Evolutionary conservation across 2,329 filamentous ascomycete species (phyloP).

Genomic region (Cordyceps militaris): DNA sequence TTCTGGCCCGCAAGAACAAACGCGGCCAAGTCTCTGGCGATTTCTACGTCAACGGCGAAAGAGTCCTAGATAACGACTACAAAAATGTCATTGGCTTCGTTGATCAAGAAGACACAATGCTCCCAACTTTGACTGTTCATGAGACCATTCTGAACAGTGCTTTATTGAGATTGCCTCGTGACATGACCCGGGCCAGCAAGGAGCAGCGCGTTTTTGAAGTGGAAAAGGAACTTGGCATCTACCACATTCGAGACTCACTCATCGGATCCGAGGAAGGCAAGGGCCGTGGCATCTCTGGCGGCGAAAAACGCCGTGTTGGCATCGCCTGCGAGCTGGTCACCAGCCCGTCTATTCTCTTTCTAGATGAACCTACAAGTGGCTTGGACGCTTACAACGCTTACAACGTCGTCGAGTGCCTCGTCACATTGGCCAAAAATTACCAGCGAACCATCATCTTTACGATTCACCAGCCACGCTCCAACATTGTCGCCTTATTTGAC

Average conservation of each 20-base stretch:
- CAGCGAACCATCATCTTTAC: slow-evolving; percentile 97
- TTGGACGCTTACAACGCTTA: slow-evolving; percentile 96
- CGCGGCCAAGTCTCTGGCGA: slow-evolving; percentile 70
- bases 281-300: slow-evolving; percentile 91
- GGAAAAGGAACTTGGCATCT: slow-evolving; percentile 90
- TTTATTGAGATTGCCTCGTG: slow-evolving; percentile 78
- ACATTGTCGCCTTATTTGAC: slow-evolving; percentile 96
- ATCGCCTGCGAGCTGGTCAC: slow-evolving; percentile 98
- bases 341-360: slow-evolving; percentile 91
- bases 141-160: slow-evolving; percentile 96
- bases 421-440: slow-evolving; percentile 91
- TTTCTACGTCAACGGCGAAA: slow-evolving; percentile 91
- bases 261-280: slow-evolving; percentile 95
- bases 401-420: slow-evolving; percentile 94
- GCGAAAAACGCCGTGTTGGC: slow-evolving; percentile 90
- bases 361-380: slow-evolving; percentile 95
- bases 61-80: slow-evolving; percentile 76
- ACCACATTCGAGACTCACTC: slow-evolving; percentile 86
- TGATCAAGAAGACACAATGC: slow-evolving; percentile 95
- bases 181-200: slow-evolving; percentile 84
- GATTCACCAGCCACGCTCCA: slow-evolving; percentile 95
- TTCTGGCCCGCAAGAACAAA: slow-evolving; percentile 95
- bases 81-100: slow-evolving; percentile 93
- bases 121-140: slow-evolving; percentile 92
- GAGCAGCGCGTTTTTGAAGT: slow-evolving; percentile 88